Evolutionary conservation across 164 flowering plant genomes (phyloP).

Genomic region (Annona cherimola): DNA sequence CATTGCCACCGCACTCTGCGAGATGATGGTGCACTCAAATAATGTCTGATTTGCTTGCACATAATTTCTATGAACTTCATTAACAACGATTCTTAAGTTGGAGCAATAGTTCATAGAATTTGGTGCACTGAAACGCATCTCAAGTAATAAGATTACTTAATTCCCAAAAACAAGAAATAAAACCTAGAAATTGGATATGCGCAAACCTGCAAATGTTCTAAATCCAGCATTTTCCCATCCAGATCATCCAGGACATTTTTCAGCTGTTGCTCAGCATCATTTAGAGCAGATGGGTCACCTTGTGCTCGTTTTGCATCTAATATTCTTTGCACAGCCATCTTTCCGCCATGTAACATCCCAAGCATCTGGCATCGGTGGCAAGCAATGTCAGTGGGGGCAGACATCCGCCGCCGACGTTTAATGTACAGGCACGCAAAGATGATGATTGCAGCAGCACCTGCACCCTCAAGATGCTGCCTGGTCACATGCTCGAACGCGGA

Average conservation of each 20-base stretch:
- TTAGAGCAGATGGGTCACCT: not conserved
- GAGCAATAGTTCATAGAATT: too few relatives aligned
- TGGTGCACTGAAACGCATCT: too few relatives aligned
- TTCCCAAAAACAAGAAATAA: too few relatives aligned
- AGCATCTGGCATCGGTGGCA: not conserved
- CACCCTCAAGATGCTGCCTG: not conserved
- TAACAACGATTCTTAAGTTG: too few relatives aligned
- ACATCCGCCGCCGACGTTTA: not conserved
- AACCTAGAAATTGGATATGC: too few relatives aligned
- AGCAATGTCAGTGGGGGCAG: not conserved
- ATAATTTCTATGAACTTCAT: too few relatives aligned
- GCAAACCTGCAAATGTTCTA: not conserved
- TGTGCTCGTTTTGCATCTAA: not conserved
- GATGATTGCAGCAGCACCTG: not conserved
- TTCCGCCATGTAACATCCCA: not conserved
- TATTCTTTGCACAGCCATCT: not conserved
- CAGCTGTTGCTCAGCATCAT: not conserved
- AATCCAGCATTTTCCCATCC: not conserved
- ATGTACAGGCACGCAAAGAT: not conserved
- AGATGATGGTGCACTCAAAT: too few relatives aligned
- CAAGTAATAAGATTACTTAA: too few relatives aligned
- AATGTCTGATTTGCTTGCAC: too few relatives aligned
- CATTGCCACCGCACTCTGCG: conserved; percentile 12
- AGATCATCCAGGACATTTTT: not conserved
- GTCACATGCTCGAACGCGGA: not conserved